These are phyloP conservation scores for Globisporangium viniferum DNA, from an alignment of 352 stramenopile genomes.

Conservation along the genomic window DNA sequence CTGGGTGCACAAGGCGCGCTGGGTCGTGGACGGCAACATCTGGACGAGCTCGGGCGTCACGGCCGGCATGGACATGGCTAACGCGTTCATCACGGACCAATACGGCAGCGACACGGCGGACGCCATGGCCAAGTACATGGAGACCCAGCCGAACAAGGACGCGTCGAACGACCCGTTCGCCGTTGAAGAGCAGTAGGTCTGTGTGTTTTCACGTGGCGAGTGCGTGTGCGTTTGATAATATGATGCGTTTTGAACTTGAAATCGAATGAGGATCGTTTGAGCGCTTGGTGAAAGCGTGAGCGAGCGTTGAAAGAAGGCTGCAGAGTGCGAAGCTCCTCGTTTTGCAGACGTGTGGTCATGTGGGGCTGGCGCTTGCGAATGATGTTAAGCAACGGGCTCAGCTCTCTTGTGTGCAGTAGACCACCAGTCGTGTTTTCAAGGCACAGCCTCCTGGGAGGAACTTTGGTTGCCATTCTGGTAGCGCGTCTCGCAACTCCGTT, in stretches of 20 bases:
- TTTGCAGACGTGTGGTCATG: too few relatives aligned
- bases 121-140: conserved; percentile 17
- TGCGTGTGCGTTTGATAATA: not conserved
- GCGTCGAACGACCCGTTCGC: conserved; percentile 23
- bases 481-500: too few relatives aligned
- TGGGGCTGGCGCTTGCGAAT: too few relatives aligned
- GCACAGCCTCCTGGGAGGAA: too few relatives aligned
- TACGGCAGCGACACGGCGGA: conserved; percentile 17
- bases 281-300: not conserved
- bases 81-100: conserved; percentile 19
- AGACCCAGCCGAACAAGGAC: conserved; percentile 24
- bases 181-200: not conserved
- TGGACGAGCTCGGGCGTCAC: conserved; percentile 34
- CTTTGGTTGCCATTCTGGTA: too few relatives aligned
- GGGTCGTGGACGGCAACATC: conserved; percentile 38
- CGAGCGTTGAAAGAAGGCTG: not conserved
- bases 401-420: too few relatives aligned
- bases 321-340: too few relatives aligned
- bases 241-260: not conserved
- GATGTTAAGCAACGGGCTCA: too few relatives aligned
- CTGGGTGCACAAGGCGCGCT: conserved; percentile 28
- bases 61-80: conserved; percentile 37
- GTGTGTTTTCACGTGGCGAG: not conserved
- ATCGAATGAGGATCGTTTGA: not conserved
- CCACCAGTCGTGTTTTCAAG: too few relatives aligned